Conservation (phyloP, 148 eudicot genomes). For the Amaranthus cruentus region DNA sequence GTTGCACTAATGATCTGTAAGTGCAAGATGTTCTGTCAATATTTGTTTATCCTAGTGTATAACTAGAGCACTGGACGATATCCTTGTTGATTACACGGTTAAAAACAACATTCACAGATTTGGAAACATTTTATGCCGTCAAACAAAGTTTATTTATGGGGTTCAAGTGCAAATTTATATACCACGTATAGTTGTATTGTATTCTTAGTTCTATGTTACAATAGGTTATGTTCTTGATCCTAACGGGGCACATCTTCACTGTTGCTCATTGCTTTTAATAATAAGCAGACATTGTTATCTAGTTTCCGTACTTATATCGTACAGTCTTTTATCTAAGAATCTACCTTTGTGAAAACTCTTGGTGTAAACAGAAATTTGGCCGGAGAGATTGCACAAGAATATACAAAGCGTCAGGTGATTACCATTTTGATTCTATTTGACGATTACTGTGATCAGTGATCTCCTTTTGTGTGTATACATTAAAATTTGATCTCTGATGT, state of each 20-base stretch:
- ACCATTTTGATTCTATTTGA: constrained; percentile 1
- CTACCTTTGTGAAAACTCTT: constrained; percentile 4
- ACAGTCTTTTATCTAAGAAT: neutral
- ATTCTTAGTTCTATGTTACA: neutral
- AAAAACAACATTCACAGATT: too few relatives aligned
- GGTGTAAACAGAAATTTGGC: constrained; percentile 71
- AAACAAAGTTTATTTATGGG: neutral
- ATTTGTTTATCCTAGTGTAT: neutral
- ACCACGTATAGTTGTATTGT: neutral
- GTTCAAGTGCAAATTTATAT: neutral
- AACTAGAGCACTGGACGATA: neutral
- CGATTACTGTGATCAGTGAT: neutral
- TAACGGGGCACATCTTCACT: neutral
- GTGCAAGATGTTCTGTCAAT: neutral
- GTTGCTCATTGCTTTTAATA: neutral
- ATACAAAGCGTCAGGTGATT: constrained; percentile 61
- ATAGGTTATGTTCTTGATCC: neutral
- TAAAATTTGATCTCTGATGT: neutral
- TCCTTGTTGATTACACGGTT: too few relatives aligned
- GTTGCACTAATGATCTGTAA: too few relatives aligned
- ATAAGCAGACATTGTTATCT: neutral
- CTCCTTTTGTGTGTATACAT: neutral
- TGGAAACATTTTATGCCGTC: neutral
- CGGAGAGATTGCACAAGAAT: constrained; percentile 83
- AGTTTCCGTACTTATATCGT: neutral